Conservation (phyloP, 2,329 filamentous ascomycete genomes). For the Trichoderma lentiforme region DNA sequence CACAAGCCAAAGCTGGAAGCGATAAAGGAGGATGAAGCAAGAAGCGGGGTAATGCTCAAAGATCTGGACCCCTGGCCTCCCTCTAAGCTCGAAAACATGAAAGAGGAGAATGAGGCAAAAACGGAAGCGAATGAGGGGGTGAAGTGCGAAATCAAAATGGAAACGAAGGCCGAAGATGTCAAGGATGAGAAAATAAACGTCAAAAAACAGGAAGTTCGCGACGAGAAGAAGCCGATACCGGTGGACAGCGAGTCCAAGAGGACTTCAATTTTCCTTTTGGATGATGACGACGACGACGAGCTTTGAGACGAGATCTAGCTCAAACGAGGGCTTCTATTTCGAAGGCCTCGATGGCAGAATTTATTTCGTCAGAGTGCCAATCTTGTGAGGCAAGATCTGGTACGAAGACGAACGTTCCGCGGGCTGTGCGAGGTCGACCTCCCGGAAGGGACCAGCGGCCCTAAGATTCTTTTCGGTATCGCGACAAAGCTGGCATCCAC, state of each 20-base stretch:
- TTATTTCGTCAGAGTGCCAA: conserved; percentile 52
- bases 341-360: not conserved
- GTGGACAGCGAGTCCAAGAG: conserved; percentile 27
- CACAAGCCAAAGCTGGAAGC: not conserved
- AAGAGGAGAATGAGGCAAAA: not conserved
- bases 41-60: conserved; percentile 10
- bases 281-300: conserved; percentile 40
- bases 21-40: conserved; percentile 13
- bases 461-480: conserved; percentile 46
- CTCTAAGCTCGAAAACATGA: conserved; percentile 2
- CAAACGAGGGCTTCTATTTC: not conserved
- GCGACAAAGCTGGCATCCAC: conserved; percentile 50
- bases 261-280: conserved; percentile 37
- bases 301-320: conserved; percentile 26
- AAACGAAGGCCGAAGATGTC: conserved; percentile 11
- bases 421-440: conserved; percentile 45
- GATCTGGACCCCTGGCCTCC: not conserved
- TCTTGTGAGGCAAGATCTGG: conserved; percentile 45
- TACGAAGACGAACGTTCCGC: conserved; percentile 40
- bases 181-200: conserved; percentile 23
- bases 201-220: conserved; percentile 1
- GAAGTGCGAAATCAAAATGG: conserved; percentile 22
- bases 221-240: conserved; percentile 23
- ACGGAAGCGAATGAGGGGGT: conserved; percentile 15
- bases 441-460: conserved; percentile 49